Base-by-base conservation (phyloP, 148 eudicot species). In the Beta vulgaris region DNA sequence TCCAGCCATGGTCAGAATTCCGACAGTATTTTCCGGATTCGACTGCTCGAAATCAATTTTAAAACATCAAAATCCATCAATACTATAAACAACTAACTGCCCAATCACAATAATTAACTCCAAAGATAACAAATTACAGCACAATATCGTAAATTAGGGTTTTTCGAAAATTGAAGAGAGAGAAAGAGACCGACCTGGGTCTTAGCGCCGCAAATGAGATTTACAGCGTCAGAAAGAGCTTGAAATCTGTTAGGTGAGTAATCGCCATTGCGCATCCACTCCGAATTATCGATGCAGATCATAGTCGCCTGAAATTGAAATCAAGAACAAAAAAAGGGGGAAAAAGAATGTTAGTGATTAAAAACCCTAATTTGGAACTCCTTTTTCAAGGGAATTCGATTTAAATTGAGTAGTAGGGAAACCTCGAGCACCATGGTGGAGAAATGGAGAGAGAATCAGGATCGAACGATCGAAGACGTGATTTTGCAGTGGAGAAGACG, bases 251-350 rank as follows among this genome's bases (percentile, higher is more conserved):
- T 85, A 8, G 97, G 90, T 31, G 93, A 76, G 77, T 96, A 96
- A 78, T 96, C 99, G 0, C 99, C 99, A 68, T 96, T 96, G 4
- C 98, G 86, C 98, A 96, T 96, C 97, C 97, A 91, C 61, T 96
- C 99, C 7, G 99, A 96, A 76, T 96, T 92, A 31, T 92, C 98
- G 48, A 96, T 80, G 78, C 99, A 96, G 76, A 96, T 96, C 99
- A 96, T 88, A 21, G 98, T 93, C 65, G 99, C 99, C 99, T 96
- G 62, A 79, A 66, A 65, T 68, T 35, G 2, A 29, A 62, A 35
- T 11, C 54, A 2, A 53, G 55, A 28, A 19, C 34, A n/a, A 53
- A 68, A 63, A 31, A 51, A 25, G 40, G 37, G 40, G 23, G 19
- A 71, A 39, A 13, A 34, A 53, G 21, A 64, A 43, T 15, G 43